These are phyloP conservation scores for Pleurotus cornucopiae DNA, from an alignment of 768 basidiomycete genomes.

Conservation along the genomic window DNA sequence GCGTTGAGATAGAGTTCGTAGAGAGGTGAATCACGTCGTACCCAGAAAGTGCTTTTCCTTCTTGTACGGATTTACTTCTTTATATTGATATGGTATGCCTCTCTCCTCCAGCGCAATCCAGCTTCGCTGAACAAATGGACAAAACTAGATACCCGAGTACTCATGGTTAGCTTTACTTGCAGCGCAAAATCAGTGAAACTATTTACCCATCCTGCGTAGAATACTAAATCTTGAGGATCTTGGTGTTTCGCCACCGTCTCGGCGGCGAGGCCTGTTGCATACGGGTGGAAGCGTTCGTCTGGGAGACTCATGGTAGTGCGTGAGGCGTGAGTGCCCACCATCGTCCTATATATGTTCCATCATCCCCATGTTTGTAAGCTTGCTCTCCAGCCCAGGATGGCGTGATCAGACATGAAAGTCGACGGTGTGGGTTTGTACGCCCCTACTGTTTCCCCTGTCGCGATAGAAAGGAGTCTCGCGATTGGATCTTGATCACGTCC, in stretches of 20 bases:
- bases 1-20: neutral
- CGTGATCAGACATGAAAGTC: too few relatives aligned
- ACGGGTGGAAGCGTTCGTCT: slow-evolving; percentile 51
- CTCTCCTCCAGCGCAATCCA: slow-evolving; percentile 71
- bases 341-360: neutral
- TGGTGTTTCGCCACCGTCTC: slow-evolving; percentile 49
- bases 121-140: slow-evolving; percentile 54
- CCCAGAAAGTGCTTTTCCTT: slow-evolving; percentile 56
- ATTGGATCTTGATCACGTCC: too few relatives aligned
- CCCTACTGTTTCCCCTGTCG: too few relatives aligned
- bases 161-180: neutral
- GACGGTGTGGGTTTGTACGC: too few relatives aligned
- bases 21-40: slow-evolving; percentile 16
- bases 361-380: neutral
- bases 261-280: slow-evolving; percentile 53
- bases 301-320: slow-evolving; percentile 32
- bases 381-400: too few relatives aligned
- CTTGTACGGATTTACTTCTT: slow-evolving; percentile 68
- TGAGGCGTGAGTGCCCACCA: too few relatives aligned
- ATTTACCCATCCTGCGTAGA: slow-evolving; percentile 58
- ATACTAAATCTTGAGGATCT: slow-evolving; percentile 48
- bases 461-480: too few relatives aligned
- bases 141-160: slow-evolving; percentile 35
- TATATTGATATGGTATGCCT: slow-evolving; percentile 63
- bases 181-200: neutral